Base-by-base conservation (phyloP, 345 rosid genomes). In the Linum usitatissimum region DNA sequence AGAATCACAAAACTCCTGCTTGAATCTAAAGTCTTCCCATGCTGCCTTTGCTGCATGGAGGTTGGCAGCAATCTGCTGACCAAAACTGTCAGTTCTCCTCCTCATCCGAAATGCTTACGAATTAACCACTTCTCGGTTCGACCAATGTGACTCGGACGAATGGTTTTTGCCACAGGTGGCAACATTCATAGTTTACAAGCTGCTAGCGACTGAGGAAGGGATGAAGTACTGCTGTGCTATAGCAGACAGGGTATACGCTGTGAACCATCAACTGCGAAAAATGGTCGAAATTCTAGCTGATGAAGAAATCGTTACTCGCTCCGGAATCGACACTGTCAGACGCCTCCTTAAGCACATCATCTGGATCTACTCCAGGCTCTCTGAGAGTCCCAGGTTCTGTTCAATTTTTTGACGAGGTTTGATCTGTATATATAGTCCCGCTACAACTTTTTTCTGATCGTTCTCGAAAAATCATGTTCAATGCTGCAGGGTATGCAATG, bases 31-130 rank as follows among this genome's bases (percentile, higher is more conserved):
- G 21, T 74, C 59, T 68, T 85, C 68, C 90, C 89, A 54, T 28
- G 61, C 68, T 77, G 84, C 69, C 71, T 88, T 21, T 57, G 67
- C 55, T 66, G 79, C 69, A 80, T 83, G 78, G 80, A 78, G 63
- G n/a, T 73, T 55, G 84, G 90, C 59, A 60, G 18, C 55, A 10
- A 45, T 12, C 76, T 63, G 61, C 61, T 75, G 61, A 67, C 84
- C 48, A 79, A 79, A 77, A 79, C 81, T 30, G 87, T 82, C 66
- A 80, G 18, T 55, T 64, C 12, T 36, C 49, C 36, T 6, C n/a
- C 28, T 23, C 2, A 23, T 3, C 58, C 36, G 12, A 17, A 23
- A 23, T 2, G 17, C 49, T 13, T 15, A 15, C 19, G 53, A 64
- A 10, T 31, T 12, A 6, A 6, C 28, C 28, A 23, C 28, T 23